Conservation (phyloP, 768 basidiomycete genomes). For the Trametes gibbosa region DNA sequence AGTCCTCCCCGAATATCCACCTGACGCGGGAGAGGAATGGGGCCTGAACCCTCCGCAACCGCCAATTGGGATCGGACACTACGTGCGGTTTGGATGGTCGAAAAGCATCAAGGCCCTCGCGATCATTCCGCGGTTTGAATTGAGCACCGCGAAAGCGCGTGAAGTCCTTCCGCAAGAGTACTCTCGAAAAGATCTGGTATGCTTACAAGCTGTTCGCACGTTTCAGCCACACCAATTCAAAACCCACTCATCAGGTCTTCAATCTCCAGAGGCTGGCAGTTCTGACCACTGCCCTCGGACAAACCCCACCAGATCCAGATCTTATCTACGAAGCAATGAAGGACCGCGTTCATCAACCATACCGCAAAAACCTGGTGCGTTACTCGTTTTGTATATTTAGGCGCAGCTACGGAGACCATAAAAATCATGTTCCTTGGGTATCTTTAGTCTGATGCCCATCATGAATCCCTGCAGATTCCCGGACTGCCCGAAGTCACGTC, state of each 20-base stretch:
- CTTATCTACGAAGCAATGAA: conserved; percentile 99
- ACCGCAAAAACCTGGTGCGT: conserved; percentile 80
- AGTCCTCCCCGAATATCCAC: conserved; percentile 93
- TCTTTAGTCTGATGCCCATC: no score
- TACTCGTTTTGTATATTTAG: no score
- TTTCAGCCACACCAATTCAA: background rate
- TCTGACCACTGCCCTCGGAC: conserved; percentile 88
- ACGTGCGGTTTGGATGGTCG: conserved; percentile 86
- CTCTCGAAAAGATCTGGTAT: conserved; percentile 85
- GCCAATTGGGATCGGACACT: conserved; percentile 90
- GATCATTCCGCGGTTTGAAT: conserved; percentile 92
- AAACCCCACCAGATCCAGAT: conserved; percentile 87
- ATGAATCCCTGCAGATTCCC: conserved; percentile 64
- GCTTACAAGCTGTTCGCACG: conserved; percentile 29
- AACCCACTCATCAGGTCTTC: conserved; percentile 68
- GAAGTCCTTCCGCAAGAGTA: conserved; percentile 84
- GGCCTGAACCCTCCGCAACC: conserved; percentile 85
- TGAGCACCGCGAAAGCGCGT: conserved; percentile 93
- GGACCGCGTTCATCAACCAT: conserved; percentile 96
- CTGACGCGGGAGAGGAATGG: conserved; percentile 91
- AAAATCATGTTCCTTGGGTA: no score
- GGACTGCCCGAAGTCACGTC: conserved; percentile 93
- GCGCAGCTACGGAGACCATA: no score
- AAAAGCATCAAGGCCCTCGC: conserved; percentile 85
- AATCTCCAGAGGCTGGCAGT: conserved; percentile 96